These are phyloP conservation scores for Asterophora lycoperdoides DNA, from an alignment of 768 basidiomycete species.

Conservation along the genomic window DNA sequence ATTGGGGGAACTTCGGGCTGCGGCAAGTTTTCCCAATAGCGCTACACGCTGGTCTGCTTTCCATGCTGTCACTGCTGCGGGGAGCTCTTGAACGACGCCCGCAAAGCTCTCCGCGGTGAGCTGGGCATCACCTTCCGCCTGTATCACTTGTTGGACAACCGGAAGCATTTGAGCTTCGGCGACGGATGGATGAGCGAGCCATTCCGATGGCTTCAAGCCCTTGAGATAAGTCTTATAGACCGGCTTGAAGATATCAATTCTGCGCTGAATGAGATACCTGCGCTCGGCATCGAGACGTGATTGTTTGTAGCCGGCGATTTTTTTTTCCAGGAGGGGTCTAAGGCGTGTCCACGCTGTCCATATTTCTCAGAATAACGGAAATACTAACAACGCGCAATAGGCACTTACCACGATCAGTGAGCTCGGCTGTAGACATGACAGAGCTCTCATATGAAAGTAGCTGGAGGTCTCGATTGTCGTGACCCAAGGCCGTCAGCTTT, in stretches of 20 bases:
- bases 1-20: neutral
- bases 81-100: constrained; percentile 2
- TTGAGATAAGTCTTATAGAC: constrained; percentile 19
- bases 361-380: no score
- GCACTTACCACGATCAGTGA: constrained; percentile 26
- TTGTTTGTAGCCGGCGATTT: constrained; percentile 3
- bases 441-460: neutral
- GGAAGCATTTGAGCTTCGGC: constrained; percentile 13
- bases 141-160: neutral
- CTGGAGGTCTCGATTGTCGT: constrained; percentile 12
- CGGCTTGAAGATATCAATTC: constrained; percentile 2
- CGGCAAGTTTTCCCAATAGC: neutral
- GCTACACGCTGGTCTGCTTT: neutral
- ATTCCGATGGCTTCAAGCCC: constrained; percentile 19
- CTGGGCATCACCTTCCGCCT: neutral
- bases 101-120: neutral
- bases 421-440: constrained; percentile 6
- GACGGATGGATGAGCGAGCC: constrained; percentile 21
- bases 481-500: constrained; percentile 18
- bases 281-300: constrained; percentile 10
- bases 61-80: constrained; percentile 4
- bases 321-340: constrained; percentile 16
- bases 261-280: neutral
- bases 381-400: neutral
- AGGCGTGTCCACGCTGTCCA: constrained; percentile 23